These are phyloP conservation scores for Fusarium begoniae DNA, from an alignment of 2,329 filamentous ascomycete species.

Conservation along the genomic window DNA sequence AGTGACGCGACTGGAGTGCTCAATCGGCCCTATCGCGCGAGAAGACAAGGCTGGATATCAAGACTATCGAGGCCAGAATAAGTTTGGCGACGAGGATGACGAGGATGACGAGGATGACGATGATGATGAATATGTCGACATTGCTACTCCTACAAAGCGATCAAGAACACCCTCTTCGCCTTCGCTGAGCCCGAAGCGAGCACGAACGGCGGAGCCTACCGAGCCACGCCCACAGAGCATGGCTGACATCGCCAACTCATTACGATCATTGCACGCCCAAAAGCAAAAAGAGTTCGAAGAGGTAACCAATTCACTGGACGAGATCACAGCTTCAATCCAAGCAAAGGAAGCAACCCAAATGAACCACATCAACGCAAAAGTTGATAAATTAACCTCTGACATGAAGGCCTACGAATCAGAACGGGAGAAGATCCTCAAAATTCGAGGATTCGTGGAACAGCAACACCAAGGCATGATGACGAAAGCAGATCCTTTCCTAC, in stretches of 20 bases:
- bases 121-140: neutral
- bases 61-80: too few relatives aligned
- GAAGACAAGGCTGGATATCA: neutral
- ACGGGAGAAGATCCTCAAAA: neutral
- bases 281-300: neutral
- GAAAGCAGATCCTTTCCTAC: neutral
- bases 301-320: neutral
- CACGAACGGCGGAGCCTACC: neutral
- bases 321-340: neutral
- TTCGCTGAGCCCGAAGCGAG: neutral
- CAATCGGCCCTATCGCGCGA: accelerated
- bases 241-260: neutral
- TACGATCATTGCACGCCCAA: neutral
- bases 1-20: neutral
- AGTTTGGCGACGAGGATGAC: neutral
- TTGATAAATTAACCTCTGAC: neutral
- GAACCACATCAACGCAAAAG: neutral
- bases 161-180: neutral
- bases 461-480: neutral
- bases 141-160: neutral
- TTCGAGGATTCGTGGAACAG: neutral
- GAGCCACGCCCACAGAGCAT: neutral
- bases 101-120: neutral
- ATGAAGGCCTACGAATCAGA: neutral
- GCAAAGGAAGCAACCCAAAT: neutral